phyloP scores from a whole-genome alignment of 495 filamentous ascomycete genomes.

The Talaromyces proteolyticus region DNA sequence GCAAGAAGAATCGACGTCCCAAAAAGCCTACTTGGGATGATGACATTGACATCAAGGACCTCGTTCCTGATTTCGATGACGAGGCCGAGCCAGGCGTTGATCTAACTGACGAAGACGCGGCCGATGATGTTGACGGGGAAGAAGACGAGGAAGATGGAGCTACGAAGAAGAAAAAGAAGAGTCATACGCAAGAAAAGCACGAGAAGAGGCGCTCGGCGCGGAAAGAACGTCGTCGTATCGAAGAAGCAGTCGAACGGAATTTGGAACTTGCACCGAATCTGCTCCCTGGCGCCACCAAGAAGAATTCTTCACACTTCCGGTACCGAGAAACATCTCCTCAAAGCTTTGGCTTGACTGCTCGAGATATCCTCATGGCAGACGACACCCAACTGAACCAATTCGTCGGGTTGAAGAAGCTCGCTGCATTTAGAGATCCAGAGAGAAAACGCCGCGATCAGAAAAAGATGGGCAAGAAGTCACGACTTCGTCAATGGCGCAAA shows the following conservation, averaged over 20 bases:
- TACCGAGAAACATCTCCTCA: constrained; percentile 92
- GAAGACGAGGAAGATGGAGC: constrained; percentile 26
- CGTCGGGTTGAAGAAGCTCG: constrained; percentile 90
- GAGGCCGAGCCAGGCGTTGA: constrained; percentile 50
- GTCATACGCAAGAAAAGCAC: constrained; percentile 56
- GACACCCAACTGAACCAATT: constrained; percentile 86
- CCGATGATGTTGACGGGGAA: constrained; percentile 43
- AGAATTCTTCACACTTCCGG: constrained; percentile 58
- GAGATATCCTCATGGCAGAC: constrained; percentile 86
- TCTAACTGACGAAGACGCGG: constrained; percentile 47
- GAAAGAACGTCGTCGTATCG: constrained; percentile 74
- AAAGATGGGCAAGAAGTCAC: constrained; percentile 82
- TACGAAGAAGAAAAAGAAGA: constrained; percentile 42
- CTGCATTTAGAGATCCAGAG: constrained; percentile 76
- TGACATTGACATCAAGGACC: constrained; percentile 92
- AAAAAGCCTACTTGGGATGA: constrained; percentile 97
- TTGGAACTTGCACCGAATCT: constrained; percentile 64
- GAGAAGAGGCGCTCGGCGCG: constrained; percentile 71
- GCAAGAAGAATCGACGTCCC: constrained; percentile 51
- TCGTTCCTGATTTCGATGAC: constrained; percentile 78
- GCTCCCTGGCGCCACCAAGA: constrained; percentile 48
- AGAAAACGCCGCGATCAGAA: constrained; percentile 88
- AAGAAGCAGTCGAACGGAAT: constrained; percentile 78
- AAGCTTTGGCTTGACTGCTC: constrained; percentile 79
- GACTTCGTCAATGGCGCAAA: constrained; percentile 83